phyloP scores from a whole-genome alignment of 805 yeast species.

The Yarrowia sp. region DNA sequence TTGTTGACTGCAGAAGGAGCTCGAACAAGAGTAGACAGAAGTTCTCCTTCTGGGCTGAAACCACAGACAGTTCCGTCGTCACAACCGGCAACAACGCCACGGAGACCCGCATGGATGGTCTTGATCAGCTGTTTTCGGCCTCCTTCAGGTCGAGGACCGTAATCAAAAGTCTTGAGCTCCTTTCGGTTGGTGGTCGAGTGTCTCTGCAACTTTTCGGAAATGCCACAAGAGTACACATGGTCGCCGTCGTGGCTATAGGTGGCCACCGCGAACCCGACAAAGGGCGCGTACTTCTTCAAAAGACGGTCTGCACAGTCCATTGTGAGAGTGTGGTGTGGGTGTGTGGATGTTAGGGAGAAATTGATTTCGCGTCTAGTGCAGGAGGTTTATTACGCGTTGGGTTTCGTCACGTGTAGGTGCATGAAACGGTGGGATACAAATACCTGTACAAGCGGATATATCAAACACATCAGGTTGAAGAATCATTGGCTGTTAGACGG shows the following conservation, averaged over 20 bases:
- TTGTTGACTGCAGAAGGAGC: conserved; percentile 1
- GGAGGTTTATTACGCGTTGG: conserved; percentile 21
- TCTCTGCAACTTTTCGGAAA: conserved; percentile 22
- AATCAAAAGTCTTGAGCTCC: not conserved
- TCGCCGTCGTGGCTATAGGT: conserved; percentile 17
- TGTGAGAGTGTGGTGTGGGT: not conserved
- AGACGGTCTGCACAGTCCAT: conserved; percentile 27
- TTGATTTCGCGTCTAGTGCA: conserved; percentile 30
- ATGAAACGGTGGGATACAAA: no score
- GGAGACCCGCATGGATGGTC: not conserved
- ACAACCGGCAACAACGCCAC: conserved; percentile 10
- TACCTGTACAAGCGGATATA: no score
- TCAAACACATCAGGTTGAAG: no score
- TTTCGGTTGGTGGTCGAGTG: conserved; percentile 2
- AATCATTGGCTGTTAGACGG: no score
- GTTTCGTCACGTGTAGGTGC: conserved; percentile 18
- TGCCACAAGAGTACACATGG: conserved; percentile 20
- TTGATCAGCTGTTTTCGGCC: not conserved
- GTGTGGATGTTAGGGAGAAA: not conserved
- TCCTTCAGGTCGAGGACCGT: conserved; percentile 13
- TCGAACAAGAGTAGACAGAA: not conserved
- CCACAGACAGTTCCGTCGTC: conserved; percentile 18
- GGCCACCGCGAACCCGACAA: conserved; percentile 26
- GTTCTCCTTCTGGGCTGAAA: not conserved
- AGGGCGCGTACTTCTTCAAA: conserved; percentile 31